A percentile compares a stretch with the other conserved stretches of the same genome.
phyloP scores from a whole-genome alignment of 352 stramenopile species.

The Phytophthora colocasiae region DNA sequence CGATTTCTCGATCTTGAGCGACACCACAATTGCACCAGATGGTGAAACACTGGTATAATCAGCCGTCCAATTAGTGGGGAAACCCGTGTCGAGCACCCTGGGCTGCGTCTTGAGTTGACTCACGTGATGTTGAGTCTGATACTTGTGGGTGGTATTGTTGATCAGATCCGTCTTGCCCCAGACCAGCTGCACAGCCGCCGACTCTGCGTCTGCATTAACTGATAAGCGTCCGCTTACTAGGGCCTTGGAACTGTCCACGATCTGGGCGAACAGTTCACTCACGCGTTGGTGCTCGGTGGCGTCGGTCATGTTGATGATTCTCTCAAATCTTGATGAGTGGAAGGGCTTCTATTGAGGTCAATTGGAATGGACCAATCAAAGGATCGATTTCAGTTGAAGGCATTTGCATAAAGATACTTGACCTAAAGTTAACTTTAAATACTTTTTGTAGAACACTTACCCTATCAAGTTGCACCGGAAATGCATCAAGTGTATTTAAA shows the following conservation, averaged over 20 bases:
- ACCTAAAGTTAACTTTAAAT: too few relatives aligned
- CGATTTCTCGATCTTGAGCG: conserved; percentile 62
- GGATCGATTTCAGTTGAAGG: background rate
- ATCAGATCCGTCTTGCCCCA: conserved; percentile 70
- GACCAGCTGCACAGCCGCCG: conserved; percentile 58
- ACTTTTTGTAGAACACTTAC: too few relatives aligned
- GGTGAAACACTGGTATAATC: conserved; percentile 66
- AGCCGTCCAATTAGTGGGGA: conserved; percentile 50
- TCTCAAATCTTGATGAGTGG: background rate
- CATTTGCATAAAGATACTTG: background rate
- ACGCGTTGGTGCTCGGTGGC: conserved; percentile 39
- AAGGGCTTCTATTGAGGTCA: background rate
- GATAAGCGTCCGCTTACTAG: conserved; percentile 53
- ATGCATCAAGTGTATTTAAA: too few relatives aligned
- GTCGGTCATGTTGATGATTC: conserved; percentile 1
- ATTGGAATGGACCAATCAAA: background rate
- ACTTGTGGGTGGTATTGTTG: conserved; percentile 63
- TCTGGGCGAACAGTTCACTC: conserved; percentile 50
- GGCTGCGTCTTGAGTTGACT: conserved; percentile 24
- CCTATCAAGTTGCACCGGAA: background rate
- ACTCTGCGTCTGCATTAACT: conserved; percentile 22
- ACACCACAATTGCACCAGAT: conserved; percentile 56
- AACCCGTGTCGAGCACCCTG: conserved; percentile 38
- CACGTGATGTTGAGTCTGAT: conserved; percentile 63
- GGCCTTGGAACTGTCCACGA: conserved; percentile 60